phyloP scores from a whole-genome alignment of 306 rosid species.

The Acacia confusa region DNA sequence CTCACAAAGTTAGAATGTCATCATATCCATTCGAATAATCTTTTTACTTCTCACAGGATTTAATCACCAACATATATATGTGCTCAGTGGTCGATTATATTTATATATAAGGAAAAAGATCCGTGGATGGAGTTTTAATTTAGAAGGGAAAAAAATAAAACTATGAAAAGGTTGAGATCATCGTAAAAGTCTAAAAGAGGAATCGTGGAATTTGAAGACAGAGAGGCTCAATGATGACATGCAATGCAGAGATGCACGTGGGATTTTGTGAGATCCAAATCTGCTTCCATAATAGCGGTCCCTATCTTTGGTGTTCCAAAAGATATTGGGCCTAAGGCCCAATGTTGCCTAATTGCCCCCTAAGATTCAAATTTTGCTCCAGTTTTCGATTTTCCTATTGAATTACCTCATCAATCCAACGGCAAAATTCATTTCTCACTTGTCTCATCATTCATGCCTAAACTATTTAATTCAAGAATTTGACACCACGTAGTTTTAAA shows the following conservation, averaged over 20 bases:
- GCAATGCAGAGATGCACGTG: constrained; percentile 27
- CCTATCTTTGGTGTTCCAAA: not conserved
- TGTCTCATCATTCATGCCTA: not conserved
- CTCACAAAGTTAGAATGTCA: not conserved
- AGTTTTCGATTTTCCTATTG: not conserved
- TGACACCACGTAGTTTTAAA: not conserved
- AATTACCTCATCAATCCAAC: not conserved
- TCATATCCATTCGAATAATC: not conserved
- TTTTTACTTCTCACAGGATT: not conserved
- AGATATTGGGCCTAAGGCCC: constrained; percentile 32
- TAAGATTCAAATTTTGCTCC: not conserved
- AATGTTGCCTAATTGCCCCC: not conserved
- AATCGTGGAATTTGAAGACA: not conserved
- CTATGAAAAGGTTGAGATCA: not conserved
- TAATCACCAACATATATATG: too few species aligned
- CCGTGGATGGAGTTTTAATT: not conserved
- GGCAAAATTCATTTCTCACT: not conserved
- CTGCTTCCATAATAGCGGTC: not conserved
- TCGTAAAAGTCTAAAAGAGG: not conserved
- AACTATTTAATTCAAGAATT: not conserved
- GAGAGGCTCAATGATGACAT: not conserved
- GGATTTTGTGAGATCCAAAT: constrained; percentile 25
- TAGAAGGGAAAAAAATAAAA: not conserved
- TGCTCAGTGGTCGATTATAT: not conserved
- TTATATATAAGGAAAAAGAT: not conserved